Percentiles rank a stretch among this genome's conserved stretches.
phyloP scores from a whole-genome alignment of 106 monocot genomes.

The Dendrobium chrysotoxum region DNA sequence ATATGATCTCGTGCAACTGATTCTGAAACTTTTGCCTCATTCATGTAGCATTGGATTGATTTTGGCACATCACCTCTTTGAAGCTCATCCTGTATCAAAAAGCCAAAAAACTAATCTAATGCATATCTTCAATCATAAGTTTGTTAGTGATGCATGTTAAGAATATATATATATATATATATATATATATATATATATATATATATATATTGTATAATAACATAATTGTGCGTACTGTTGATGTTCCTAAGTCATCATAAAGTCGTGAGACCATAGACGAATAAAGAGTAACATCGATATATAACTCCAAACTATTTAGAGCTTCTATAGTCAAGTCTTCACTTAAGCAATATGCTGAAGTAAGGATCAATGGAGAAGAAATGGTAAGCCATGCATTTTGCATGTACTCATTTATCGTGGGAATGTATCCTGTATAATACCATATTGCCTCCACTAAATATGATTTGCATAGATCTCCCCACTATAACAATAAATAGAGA shows the following conservation, averaged over 20 bases:
- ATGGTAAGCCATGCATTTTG: conserved; percentile 10
- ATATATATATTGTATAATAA: background rate
- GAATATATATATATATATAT: no score
- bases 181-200: no score
- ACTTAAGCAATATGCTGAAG: background rate
- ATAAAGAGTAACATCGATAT: background rate
- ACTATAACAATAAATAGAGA: conserved; percentile 5
- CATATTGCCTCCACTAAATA: conserved; percentile 30
- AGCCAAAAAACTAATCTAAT: no score
- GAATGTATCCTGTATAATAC: conserved; percentile 10
- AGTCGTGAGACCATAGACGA: background rate
- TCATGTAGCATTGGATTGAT: conserved; percentile 33
- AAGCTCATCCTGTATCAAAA: no score
- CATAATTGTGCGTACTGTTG: background rate
- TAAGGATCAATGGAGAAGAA: background rate
- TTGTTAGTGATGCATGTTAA: no score
- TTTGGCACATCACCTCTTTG: conserved; percentile 7
- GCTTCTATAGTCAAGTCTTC: background rate
- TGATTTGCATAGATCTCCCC: conserved; percentile 17
- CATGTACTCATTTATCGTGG: conserved; percentile 21
- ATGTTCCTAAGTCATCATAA: conserved; percentile 15
- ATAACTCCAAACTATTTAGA: background rate
- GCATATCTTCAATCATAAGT: no score
- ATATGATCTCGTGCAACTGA: conserved; percentile 5
- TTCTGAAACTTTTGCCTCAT: conserved; percentile 12